Evolutionary conservation across 306 rosid genomes (phyloP), one percentile per base, ranked within the genome.

Genomic region (Malus fusca): DNA sequence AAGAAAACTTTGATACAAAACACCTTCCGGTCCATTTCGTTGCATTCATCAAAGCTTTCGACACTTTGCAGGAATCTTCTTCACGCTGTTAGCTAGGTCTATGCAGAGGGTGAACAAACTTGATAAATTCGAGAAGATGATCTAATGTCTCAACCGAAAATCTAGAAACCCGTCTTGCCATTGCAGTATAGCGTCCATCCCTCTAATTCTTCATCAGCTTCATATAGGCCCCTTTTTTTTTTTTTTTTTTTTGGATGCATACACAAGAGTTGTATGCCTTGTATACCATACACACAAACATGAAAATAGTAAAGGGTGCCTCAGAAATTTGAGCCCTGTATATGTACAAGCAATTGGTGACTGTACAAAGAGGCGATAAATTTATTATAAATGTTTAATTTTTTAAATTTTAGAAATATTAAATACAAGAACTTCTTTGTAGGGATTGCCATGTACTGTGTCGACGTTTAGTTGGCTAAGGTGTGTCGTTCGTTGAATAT

Each of bases 71-170:
- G 97, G 98, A 79, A 76, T 88, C 59, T 87, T 91, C 35, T 43
- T 86, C 79, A 76, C 87, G 12, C 77, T 93, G 76, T 51, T 89
- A 75, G 75, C 87, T 26, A 85, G 93, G 82, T 88, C 88, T 19
- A 89, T 93, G 92, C 96, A 84, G 76, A 80, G 93, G 84, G 92
- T 87, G 75, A 87, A 85, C 79, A 82, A 6, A 81, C 98, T 93
- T 43, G 97, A 91, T 13, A 93, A 89, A 75, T 77, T 91, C 68
- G 97, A 91, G 90, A 88, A 88, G 59, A 91, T 93, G 97, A 81
- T 91, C 33, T 91, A 76, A 78, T 31, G 80, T 53, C 43, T 56
- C 51, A 59, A 55, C 55, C 11, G 17, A 10, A 75, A 76, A 35
- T 48, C 37, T 25, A 73, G 59, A 48, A 14, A 26, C 42, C 56